These are phyloP conservation scores for Claviceps maximensis DNA, from an alignment of 2,329 filamentous ascomycete genomes.

Conservation along the genomic window DNA sequence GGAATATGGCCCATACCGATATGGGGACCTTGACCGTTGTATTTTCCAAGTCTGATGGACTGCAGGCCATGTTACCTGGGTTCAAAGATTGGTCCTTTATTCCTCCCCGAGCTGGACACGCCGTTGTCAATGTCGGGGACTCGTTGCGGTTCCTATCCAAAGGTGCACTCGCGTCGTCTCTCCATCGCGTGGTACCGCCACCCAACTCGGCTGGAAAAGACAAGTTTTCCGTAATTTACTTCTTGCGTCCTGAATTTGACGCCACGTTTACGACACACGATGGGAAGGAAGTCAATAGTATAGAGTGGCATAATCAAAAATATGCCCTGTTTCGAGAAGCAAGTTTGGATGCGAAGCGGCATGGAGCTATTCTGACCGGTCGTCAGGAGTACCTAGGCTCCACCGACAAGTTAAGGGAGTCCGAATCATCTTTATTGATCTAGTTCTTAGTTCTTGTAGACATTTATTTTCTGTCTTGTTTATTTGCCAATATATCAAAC, in stretches of 20 bases:
- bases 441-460: no score
- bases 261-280: constrained; percentile 9
- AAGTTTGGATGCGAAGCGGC: constrained; percentile 8
- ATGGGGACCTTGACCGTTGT: constrained; percentile 12
- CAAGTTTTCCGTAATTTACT: constrained; percentile 11
- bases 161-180: constrained; percentile 6
- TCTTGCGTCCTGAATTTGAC: constrained; percentile 12
- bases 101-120: constrained; percentile 7
- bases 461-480: no score
- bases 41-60: constrained; percentile 9
- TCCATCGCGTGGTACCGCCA: constrained; percentile 11
- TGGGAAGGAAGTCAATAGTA: constrained; percentile 7
- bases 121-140: constrained; percentile 7
- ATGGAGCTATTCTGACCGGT: constrained; percentile 9
- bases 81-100: constrained; percentile 10
- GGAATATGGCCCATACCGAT: constrained; percentile 11
- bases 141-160: constrained; percentile 9
- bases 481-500: no score
- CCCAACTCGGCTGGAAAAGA: constrained; percentile 8
- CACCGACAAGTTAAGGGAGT: neutral
- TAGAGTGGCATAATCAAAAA: constrained; percentile 13
- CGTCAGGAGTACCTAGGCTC: constrained; percentile 8
- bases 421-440: neutral
- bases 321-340: constrained; percentile 10
- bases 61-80: constrained; percentile 10